phyloP scores from a whole-genome alignment of 805 yeast species.

The Candida anglica region DNA sequence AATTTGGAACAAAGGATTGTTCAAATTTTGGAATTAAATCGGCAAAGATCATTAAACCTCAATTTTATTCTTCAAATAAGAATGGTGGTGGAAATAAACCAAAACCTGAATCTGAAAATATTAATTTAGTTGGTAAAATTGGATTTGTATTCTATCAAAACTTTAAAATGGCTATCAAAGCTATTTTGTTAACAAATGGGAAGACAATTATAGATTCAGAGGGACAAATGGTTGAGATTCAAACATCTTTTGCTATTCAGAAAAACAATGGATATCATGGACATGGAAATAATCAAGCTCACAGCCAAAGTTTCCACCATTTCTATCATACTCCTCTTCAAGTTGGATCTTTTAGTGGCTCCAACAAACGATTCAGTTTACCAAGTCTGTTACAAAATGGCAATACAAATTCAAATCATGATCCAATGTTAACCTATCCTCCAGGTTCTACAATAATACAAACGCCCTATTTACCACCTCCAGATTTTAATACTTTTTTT shows the following conservation, averaged over 20 bases:
- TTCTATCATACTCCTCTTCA: too few species aligned
- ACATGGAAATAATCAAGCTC: constrained; percentile 1
- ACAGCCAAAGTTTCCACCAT: too few species aligned
- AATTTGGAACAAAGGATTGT: constrained; percentile 24
- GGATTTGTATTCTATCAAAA: constrained; percentile 67
- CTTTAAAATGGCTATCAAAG: constrained; percentile 56
- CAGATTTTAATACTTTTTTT: background rate
- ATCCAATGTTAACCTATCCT: background rate
- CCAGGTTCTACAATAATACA: background rate
- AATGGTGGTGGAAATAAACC: constrained; percentile 8
- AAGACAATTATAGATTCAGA: constrained; percentile 22
- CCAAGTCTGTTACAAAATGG: constrained; percentile 2
- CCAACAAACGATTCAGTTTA: constrained; percentile 1
- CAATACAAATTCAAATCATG: background rate
- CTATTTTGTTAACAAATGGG: constrained; percentile 55
- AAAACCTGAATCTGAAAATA: background rate
- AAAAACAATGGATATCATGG: constrained; percentile 13
- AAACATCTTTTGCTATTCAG: constrained; percentile 40
- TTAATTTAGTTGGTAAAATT: constrained; percentile 18
- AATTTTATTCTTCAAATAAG: constrained; percentile 22
- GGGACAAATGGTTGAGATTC: constrained; percentile 21
- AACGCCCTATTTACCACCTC: constrained; percentile 1
- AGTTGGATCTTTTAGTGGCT: too few species aligned
- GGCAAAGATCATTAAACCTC: constrained; percentile 41
- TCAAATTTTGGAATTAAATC: constrained; percentile 21